A percentile compares a stretch with the other conserved stretches of the same genome.
Conservation (phyloP, 306 rosid genomes). For the Glycine latifolia region DNA sequence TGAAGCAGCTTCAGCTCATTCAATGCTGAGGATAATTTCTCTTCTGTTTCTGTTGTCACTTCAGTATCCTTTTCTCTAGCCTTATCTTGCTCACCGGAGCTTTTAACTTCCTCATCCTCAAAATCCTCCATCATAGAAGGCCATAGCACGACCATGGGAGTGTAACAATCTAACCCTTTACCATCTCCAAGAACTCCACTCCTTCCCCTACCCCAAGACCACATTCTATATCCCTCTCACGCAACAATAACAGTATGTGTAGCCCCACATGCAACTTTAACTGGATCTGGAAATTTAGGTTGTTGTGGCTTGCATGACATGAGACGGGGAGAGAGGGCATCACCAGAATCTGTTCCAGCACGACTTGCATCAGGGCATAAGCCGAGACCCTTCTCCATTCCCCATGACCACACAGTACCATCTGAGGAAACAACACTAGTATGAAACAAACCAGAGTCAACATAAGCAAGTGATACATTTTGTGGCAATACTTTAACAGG, state of each 20-base stretch:
- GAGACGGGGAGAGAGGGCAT: conserved; percentile 71
- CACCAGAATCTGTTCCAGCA: conserved; percentile 67
- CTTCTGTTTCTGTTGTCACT: conserved; percentile 55
- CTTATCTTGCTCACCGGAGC: conserved; percentile 53
- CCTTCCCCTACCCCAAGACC: conserved; percentile 98
- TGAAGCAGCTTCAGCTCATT: conserved; percentile 71
- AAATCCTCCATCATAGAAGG: conserved; percentile 64
- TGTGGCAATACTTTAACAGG: conserved; percentile 73
- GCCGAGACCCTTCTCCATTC: conserved; percentile 97
- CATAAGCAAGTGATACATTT: conserved; percentile 52
- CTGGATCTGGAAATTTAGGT: conserved; percentile 65
- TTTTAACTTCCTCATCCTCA: conserved; percentile 59
- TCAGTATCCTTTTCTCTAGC: conserved; percentile 46
- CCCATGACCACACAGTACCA: conserved; percentile 97
- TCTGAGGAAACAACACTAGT: conserved; percentile 80
- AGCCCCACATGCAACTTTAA: conserved; percentile 86
- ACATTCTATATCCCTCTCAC: conserved; percentile 67
- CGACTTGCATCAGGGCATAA: conserved; percentile 84
- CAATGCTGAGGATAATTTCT: conserved; percentile 57
- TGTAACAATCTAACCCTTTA: conserved; percentile 59
- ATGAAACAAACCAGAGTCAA: conserved; percentile 91
- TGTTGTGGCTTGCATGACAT: conserved; percentile 52
- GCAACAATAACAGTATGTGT: conserved; percentile 86
- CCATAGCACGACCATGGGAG: conserved; percentile 71
- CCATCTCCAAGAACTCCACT: conserved; percentile 91